Base-by-base conservation (phyloP, 441 rosid genomes). In the Corymbia citriodora region DNA sequence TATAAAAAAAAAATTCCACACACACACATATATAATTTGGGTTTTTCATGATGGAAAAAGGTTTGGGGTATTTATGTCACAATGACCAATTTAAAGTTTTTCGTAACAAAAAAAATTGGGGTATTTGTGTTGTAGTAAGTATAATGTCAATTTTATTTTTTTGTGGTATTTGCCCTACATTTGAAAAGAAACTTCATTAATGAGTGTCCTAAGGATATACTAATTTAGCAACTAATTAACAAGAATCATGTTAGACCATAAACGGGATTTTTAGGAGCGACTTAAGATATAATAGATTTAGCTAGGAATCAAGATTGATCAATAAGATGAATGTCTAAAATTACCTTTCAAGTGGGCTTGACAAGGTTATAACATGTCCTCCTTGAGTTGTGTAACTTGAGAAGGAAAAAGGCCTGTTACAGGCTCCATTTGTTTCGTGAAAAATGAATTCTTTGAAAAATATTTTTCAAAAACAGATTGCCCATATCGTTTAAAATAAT, bases 361-460 rank as follows among this genome's bases (percentile, higher is more conserved):
- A 74, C 50, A 74, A 40, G 15, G 15, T 74, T 11, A 6, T 19
- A 36, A 10, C 8, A 3, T 19, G 50, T 40, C 50, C 29, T 61
- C 15, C 15, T 40, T 5, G 6, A 40, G 6, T 40, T 40, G 45
- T 40, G 45, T 40, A 4, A 15, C 17, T 18, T 33, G n/a, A 63
- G 15, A 63, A 63, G 18, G 36, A 63, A 29, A 63, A 14, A 29
- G 18, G 72, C 31, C 1, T 0, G 2, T 1, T 61, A 11, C 5
- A 25, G n/a, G 27, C 2, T 25, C 10, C 7, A 0, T 12, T 6
- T 61, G 12, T 61, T 27, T 6, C 1, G 0, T 0, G 11, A 27
- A 61, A n/a, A 61, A 61, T 61, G 3, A 61, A 27, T 27, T 11
- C 27, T 27, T 25, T 61, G 1, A 10, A 25, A 25, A 3, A 23